phyloP scores from a whole-genome alignment of 1,284 basidiomycete species.

The Cryptococcus floricola region DNA sequence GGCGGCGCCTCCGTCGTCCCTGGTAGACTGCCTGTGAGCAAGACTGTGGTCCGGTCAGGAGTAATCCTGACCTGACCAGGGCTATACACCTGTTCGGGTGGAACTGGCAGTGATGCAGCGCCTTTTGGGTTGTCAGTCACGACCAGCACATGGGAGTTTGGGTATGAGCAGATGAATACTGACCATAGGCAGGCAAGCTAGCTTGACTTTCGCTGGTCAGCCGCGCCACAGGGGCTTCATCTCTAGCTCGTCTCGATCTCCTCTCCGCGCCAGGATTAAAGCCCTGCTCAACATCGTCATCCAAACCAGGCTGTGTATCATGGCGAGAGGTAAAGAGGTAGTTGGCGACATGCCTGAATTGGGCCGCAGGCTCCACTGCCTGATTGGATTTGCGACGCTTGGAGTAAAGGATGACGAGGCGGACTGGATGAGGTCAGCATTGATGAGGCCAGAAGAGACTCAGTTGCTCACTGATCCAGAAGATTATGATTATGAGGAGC shows the following conservation, averaged over 20 bases:
- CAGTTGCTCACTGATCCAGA: slow-evolving; percentile 11
- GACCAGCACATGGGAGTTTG: too few relatives aligned
- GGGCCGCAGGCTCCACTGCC: neutral
- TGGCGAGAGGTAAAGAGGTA: too few relatives aligned
- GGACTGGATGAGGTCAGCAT: slow-evolving; percentile 1
- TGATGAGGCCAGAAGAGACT: neutral
- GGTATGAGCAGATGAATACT: neutral
- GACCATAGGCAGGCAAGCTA: slow-evolving; percentile 17
- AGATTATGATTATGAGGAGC: slow-evolving; percentile 13
- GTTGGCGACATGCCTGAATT: neutral
- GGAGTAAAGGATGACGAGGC: neutral
- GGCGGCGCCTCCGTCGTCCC: slow-evolving; percentile 1
- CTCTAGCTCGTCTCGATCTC: neutral
- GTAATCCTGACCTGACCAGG: slow-evolving; percentile 1
- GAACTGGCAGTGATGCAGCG: slow-evolving; percentile 10
- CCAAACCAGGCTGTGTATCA: too few relatives aligned
- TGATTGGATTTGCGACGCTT: slow-evolving; percentile 1
- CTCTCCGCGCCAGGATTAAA: too few relatives aligned
- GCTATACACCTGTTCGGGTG: slow-evolving; percentile 5
- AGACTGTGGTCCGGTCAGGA: neutral
- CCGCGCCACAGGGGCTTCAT: slow-evolving; percentile 4
- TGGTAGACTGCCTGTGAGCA: neutral
- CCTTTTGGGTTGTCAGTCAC: neutral
- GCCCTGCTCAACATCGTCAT: too few relatives aligned
- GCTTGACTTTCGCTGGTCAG: slow-evolving; percentile 6